Percentiles rank a stretch among this genome's conserved stretches.
phyloP scores from a whole-genome alignment of 2,329 filamentous ascomycete genomes.

The Colletotrichum shisoi region DNA sequence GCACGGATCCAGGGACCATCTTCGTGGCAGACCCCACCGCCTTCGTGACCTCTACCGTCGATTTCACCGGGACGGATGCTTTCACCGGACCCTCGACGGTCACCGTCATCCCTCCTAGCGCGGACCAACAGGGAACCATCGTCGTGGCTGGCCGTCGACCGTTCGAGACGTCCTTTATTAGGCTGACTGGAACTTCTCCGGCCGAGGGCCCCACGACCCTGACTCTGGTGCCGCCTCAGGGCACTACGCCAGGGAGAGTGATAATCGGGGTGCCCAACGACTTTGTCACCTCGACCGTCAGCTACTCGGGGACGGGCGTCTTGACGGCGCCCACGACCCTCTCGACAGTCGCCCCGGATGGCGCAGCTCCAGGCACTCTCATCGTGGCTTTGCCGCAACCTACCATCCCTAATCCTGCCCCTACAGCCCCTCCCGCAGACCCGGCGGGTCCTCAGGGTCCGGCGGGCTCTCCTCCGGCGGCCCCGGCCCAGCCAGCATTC shows the following conservation, averaged over 20 bases:
- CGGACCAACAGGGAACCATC: slow-evolving; percentile 13
- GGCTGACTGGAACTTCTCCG: neutral
- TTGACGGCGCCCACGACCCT: slow-evolving; percentile 9
- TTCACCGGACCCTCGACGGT: slow-evolving; percentile 17
- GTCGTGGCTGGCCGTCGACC: slow-evolving; percentile 18
- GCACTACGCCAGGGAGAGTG: slow-evolving; percentile 3
- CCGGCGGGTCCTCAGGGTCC: neutral
- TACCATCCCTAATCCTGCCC: rapidly evolving
- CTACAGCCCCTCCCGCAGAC: neutral
- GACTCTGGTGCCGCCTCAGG: slow-evolving; percentile 5
- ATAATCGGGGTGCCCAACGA: slow-evolving; percentile 9
- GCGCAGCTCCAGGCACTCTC: slow-evolving; percentile 12
- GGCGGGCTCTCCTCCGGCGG: neutral
- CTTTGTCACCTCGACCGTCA: slow-evolving; percentile 5
- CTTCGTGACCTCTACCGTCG: slow-evolving; percentile 28
- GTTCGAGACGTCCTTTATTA: slow-evolving; percentile 5
- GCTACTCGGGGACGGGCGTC: slow-evolving; percentile 6
- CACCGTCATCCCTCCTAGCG: slow-evolving; percentile 24
- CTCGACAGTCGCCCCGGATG: slow-evolving; percentile 8
- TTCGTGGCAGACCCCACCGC: slow-evolving; percentile 26
- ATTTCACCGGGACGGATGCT: slow-evolving; percentile 7
- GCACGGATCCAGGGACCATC: slow-evolving; percentile 28
- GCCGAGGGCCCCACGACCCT: slow-evolving; percentile 7
- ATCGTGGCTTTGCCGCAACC: slow-evolving; percentile 4
- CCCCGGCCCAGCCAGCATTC: neutral